These are phyloP conservation scores for Microbotryum saponariae DNA, from an alignment of 1,284 basidiomycete species.

Conservation along the genomic window DNA sequence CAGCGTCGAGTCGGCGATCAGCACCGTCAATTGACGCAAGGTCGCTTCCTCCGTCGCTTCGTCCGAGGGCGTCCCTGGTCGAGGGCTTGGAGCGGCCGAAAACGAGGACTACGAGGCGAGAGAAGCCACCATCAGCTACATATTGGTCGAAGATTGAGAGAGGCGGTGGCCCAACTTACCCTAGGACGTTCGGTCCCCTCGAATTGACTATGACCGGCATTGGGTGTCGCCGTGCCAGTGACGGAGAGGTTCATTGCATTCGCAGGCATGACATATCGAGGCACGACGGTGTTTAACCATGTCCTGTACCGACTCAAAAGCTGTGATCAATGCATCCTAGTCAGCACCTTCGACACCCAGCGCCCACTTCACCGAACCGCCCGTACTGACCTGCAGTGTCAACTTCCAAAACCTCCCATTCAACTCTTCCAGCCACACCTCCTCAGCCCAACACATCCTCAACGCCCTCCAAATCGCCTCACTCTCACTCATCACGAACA, in stretches of 20 bases:
- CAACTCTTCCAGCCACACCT: constrained; percentile 73
- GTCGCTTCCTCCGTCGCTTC: constrained; percentile 52
- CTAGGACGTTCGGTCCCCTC: constrained; percentile 17
- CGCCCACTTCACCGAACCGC: no score
- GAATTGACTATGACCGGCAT: constrained; percentile 4
- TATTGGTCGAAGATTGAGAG: no score
- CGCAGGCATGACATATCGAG: constrained; percentile 32
- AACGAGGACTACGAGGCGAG: neutral
- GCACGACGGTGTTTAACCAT: constrained; percentile 57
- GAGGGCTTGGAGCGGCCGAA: neutral
- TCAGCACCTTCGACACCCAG: no score
- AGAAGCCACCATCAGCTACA: neutral
- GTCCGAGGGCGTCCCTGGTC: constrained; percentile 14
- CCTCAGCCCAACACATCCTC: constrained; percentile 69
- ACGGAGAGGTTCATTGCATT: constrained; percentile 21
- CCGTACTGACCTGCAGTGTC: constrained; percentile 61
- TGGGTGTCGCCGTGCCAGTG: neutral
- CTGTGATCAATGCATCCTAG: constrained; percentile 44
- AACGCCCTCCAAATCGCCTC: constrained; percentile 64
- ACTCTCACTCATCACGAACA: constrained; percentile 51
- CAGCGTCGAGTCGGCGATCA: constrained; percentile 57
- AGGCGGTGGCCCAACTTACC: neutral
- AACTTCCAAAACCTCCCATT: constrained; percentile 78
- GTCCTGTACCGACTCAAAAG: constrained; percentile 66
- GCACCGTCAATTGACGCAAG: constrained; percentile 55